Conservation (phyloP, 2,329 filamentous ascomycete species). For the Xylaria arbuscula region DNA sequence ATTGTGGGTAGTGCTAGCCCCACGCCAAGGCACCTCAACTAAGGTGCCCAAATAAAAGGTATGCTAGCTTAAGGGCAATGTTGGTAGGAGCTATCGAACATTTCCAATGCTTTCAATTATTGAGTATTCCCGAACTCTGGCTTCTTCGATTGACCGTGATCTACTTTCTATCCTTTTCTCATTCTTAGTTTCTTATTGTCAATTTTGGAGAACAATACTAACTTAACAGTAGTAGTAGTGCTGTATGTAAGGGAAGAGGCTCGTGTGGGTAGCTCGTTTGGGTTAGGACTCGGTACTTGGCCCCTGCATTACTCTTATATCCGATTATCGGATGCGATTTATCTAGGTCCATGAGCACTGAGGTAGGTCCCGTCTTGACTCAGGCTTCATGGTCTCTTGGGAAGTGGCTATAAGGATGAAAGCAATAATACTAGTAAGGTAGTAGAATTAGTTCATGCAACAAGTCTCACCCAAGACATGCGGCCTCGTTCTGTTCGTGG, state of each 20-base stretch:
- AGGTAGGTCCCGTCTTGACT: too few species aligned
- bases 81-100: too few species aligned
- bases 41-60: not conserved
- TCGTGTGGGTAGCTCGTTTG: not conserved
- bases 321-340: constrained; percentile 40
- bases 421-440: not conserved
- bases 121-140: too few species aligned
- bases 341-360: not conserved
- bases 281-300: constrained; percentile 11
- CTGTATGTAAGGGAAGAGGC: too few species aligned
- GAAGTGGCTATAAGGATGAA: too few species aligned
- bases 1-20: not conserved
- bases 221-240: too few species aligned
- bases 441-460: not conserved
- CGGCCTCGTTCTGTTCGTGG: constrained; percentile 53
- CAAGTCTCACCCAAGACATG: constrained; percentile 45
- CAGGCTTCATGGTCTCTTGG: too few species aligned
- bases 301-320: constrained; percentile 37
- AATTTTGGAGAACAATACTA: not conserved
- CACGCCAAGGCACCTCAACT: not conserved
- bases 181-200: not conserved
- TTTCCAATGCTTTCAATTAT: too few species aligned
- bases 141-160: too few species aligned
- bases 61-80: not conserved
- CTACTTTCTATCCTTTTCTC: too few species aligned